A percentile compares a stretch with the other conserved stretches of the same genome.
Evolutionary conservation across 2,329 filamentous ascomycete species (phyloP).

Genomic region (Diplocarpon rosae): DNA sequence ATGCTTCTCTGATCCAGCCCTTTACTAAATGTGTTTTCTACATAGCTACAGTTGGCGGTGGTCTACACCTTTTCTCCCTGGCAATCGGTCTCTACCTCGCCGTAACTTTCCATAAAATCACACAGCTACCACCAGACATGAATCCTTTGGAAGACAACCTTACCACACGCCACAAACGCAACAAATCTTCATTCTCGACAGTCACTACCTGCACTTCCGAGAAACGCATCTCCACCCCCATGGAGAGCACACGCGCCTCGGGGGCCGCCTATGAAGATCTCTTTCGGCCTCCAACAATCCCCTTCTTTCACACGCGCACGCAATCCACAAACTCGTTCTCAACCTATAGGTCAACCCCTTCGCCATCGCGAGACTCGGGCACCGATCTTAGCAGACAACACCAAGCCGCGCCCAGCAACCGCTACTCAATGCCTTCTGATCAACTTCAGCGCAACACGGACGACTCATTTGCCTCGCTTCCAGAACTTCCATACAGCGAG

Average conservation of each 20-base stretch:
- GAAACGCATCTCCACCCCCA: constrained; percentile 45
- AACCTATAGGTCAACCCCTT: constrained; percentile 40
- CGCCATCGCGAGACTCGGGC: constrained; percentile 42
- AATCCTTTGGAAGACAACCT: constrained; percentile 84
- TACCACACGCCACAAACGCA: constrained; percentile 74
- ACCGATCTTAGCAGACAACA: constrained; percentile 44
- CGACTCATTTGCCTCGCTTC: constrained; percentile 10
- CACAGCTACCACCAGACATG: constrained; percentile 79
- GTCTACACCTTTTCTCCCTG: constrained; percentile 61
- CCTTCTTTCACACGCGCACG: constrained; percentile 70
- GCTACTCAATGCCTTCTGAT: constrained; percentile 35
- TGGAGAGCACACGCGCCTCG: constrained; percentile 34
- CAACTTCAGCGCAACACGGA: constrained; percentile 39
- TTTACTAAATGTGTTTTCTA: constrained; percentile 61
- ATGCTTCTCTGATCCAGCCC: constrained; percentile 41
- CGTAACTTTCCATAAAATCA: constrained; percentile 71
- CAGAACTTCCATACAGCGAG: constrained; percentile 6
- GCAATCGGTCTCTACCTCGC: constrained; percentile 64
- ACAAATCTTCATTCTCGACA: constrained; percentile 38
- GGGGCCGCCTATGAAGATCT: constrained; percentile 35
- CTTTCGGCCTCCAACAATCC: constrained; percentile 45
- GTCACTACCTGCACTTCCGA: constrained; percentile 34
- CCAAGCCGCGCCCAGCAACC: constrained; percentile 36
- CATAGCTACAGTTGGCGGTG: constrained; percentile 49
- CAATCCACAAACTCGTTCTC: constrained; percentile 47